Evolutionary conservation across 352 stramenopile genomes (phyloP).

Genomic region (Sclerospora graminicola): DNA sequence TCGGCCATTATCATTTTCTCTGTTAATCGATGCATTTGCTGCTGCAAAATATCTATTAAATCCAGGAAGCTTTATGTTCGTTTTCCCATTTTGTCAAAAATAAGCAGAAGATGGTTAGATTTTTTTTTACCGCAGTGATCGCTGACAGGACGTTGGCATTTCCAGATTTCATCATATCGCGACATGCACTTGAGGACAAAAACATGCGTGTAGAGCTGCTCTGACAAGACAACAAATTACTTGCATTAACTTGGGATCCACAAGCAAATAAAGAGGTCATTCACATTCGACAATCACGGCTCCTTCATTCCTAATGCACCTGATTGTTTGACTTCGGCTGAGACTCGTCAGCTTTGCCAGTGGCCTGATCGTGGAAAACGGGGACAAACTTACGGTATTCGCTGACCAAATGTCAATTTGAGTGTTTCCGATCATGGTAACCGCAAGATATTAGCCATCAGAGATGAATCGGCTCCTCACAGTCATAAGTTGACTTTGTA

Average conservation of each 20-base stretch:
- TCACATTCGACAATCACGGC: not conserved
- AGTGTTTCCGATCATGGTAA: slow-evolving; percentile 24
- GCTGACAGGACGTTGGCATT: slow-evolving; percentile 83
- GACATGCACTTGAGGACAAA: slow-evolving; percentile 91
- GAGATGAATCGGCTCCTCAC: slow-evolving; percentile 24
- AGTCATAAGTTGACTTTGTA: slow-evolving; percentile 24
- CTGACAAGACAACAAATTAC: slow-evolving; percentile 97
- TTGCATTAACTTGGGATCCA: slow-evolving; percentile 94
- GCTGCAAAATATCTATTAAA: slow-evolving; percentile 68
- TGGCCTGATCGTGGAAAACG: slow-evolving; percentile 18
- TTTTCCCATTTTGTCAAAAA: slow-evolving; percentile 83
- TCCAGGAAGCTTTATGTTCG: slow-evolving; percentile 66
- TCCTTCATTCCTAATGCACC: slow-evolving; percentile 7
- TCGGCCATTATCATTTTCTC: slow-evolving; percentile 2
- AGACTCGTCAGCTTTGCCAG: slow-evolving; percentile 15
- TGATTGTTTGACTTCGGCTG: slow-evolving; percentile 19
- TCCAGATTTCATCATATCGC: slow-evolving; percentile 93
- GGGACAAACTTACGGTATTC: slow-evolving; percentile 16
- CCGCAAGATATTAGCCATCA: slow-evolving; percentile 27
- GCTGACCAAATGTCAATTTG: slow-evolving; percentile 38
- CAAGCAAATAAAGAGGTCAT: not conserved
- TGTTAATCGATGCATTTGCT: slow-evolving; percentile 10
- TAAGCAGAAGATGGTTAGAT: slow-evolving; percentile 95
- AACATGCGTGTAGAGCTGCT: slow-evolving; percentile 96
- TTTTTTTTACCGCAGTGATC: slow-evolving; percentile 92